Evolutionary conservation across 306 rosid species (phyloP), one percentile per base, ranked within the genome.

Genomic region (Prinsepia uniflora): DNA sequence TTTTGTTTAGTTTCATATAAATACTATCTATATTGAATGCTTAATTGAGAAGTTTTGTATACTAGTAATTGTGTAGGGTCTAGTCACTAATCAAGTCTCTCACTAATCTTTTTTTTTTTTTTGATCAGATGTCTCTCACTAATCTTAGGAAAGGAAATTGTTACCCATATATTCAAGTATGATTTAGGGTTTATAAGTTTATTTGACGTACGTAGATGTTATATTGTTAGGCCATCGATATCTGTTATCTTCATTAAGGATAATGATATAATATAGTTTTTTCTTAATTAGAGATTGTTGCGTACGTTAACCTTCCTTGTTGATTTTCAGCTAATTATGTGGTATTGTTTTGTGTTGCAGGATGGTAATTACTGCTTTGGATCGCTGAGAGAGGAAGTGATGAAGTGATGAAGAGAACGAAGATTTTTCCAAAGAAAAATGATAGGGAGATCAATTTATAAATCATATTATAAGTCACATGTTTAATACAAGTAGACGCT

Each of bases 361-460:
- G 98, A 79, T 83, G 30, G 82, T 90, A 62, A 83, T 88, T 61
- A 87, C 81, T 71, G 87, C 87, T 68, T 70, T 84, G 79, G 97
- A 93, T 84, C 90, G 90, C 57, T 85, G 89, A 92, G 68, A 70
- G 82, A 77, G 72, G 56, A 44, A 17, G 48, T 10, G 80, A 34
- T 13, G 56, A 44, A 17, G 48, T 10, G 80, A 34, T 13, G 64
- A 81, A 10, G 76, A 69, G 36, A 30, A 30, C 2, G 36, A 3
- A 30, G 36, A 30, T 30, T 30, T 30, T 30, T 30, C 36, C 36
- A 30, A 30, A 30, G 4, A 3, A 30, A 3, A 30, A 30, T 30
- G 36, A 2, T 30, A 30, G 36, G 36, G 36, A 30, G 36, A 2
- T 30, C 36, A 2, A 30, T 30, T 30, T 30, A 3, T 30, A 30